Evolutionary conservation across 2,329 filamentous ascomycete species (phyloP).

Genomic region (Fusarium algeriense): DNA sequence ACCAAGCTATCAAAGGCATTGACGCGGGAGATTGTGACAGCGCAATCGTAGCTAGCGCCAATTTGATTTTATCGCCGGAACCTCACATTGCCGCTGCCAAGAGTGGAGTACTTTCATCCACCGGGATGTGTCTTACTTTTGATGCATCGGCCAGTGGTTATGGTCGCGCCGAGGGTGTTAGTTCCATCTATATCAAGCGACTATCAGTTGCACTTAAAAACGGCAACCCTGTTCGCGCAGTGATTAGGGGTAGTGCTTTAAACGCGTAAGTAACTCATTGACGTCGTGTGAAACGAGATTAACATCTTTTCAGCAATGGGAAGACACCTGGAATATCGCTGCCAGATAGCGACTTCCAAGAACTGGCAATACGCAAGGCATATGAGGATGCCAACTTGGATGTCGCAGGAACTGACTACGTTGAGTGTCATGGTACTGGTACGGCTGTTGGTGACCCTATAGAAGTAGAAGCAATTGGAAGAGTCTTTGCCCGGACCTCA

Average conservation of each 20-base stretch:
- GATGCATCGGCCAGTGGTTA: neutral
- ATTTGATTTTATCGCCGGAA: neutral
- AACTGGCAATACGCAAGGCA: neutral
- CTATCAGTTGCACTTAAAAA: neutral
- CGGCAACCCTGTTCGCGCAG: neutral
- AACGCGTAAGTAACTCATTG: neutral
- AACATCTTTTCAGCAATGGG: neutral
- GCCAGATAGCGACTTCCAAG: neutral
- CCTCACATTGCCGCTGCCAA: neutral
- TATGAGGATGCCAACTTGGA: neutral
- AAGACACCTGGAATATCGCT: neutral
- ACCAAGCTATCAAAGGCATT: neutral
- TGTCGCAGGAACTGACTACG: neutral
- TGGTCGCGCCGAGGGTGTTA: neutral
- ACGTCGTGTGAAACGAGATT: fast-evolving
- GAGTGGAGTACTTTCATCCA: neutral
- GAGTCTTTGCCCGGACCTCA: neutral
- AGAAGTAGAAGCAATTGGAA: neutral
- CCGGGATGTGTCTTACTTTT: neutral
- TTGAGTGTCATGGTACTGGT: neutral
- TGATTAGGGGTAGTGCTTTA: neutral
- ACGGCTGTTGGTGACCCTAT: neutral
- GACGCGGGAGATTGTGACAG: neutral
- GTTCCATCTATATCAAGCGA: neutral
- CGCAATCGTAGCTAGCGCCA: neutral